A percentile compares a stretch with the other conserved stretches of the same genome.
Evolutionary conservation across 2,329 filamentous ascomycete genomes (phyloP).

Genomic region (Colletotrichum salicis): DNA sequence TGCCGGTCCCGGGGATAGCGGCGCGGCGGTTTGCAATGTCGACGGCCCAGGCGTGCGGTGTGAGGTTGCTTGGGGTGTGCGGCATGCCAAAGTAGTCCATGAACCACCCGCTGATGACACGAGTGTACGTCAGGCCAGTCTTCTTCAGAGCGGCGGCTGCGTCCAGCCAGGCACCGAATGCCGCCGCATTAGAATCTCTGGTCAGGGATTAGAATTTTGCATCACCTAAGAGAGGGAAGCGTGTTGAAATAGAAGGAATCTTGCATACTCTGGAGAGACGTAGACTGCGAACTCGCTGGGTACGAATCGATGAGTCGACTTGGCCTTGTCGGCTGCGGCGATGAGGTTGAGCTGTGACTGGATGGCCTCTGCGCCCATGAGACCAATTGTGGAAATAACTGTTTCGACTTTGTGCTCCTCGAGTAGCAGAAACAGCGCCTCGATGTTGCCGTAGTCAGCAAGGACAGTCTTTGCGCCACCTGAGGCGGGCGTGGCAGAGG

Average conservation of each 20-base stretch:
- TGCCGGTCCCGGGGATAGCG: slow-evolving; percentile 59
- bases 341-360: slow-evolving; percentile 51
- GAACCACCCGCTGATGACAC: slow-evolving; percentile 53
- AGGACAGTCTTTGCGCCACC: slow-evolving; percentile 36
- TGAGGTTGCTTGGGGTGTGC: slow-evolving; percentile 48
- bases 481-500: background rate
- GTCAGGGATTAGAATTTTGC: no score
- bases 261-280: background rate
- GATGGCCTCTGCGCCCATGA: slow-evolving; percentile 38
- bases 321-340: slow-evolving; percentile 51
- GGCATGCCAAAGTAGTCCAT: slow-evolving; percentile 58
- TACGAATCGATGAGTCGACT: slow-evolving; percentile 52
- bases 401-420: slow-evolving; percentile 53
- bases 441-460: slow-evolving; percentile 42
- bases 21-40: slow-evolving; percentile 56
- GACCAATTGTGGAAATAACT: slow-evolving; percentile 53
- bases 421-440: slow-evolving; percentile 24
- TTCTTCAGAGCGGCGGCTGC: slow-evolving; percentile 37
- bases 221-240: no score
- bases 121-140: slow-evolving; percentile 49
- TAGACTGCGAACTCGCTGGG: slow-evolving; percentile 50
- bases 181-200: no score
- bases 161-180: background rate
- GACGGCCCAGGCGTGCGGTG: slow-evolving; percentile 51
- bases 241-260: no score